A percentile compares a stretch with the other conserved stretches of the same genome.
Conservation (phyloP, 2,329 filamentous ascomycete genomes). For the Furcasterigmium sp. region DNA sequence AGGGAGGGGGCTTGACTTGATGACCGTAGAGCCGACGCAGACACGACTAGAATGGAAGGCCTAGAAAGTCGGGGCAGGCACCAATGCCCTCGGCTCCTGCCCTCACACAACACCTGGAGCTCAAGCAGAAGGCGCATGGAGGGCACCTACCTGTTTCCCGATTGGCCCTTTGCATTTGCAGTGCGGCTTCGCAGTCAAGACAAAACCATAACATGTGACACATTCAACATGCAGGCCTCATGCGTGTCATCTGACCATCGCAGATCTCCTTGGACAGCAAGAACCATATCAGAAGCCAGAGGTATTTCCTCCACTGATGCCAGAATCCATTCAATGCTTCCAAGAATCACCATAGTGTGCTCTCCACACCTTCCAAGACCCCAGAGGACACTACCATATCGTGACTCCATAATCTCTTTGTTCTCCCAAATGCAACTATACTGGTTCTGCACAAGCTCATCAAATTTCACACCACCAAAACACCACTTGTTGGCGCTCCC, state of each 20-base stretch:
- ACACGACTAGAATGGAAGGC: no score
- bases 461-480: neutral
- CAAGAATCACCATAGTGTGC: neutral
- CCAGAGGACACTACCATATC: neutral
- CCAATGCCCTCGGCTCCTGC: no score
- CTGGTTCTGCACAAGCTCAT: neutral
- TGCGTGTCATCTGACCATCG: neutral
- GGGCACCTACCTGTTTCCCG: no score
- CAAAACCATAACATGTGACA: neutral
- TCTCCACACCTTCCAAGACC: neutral
- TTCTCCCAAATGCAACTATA: neutral
- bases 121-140: no score
- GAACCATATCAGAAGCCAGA: neutral
- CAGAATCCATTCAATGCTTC: neutral
- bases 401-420: neutral
- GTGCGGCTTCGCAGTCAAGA: no score
- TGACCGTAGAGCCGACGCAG: no score
- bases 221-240: neutral
- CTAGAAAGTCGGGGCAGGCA: no score
- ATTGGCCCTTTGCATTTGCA: no score
- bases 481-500: no score
- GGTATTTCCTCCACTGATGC: no score
- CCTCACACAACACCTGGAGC: no score
- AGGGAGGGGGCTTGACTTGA: no score
- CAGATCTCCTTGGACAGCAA: neutral